phyloP scores from a whole-genome alignment of 1,284 basidiomycete species.

The Porogramme epimiltina region DNA sequence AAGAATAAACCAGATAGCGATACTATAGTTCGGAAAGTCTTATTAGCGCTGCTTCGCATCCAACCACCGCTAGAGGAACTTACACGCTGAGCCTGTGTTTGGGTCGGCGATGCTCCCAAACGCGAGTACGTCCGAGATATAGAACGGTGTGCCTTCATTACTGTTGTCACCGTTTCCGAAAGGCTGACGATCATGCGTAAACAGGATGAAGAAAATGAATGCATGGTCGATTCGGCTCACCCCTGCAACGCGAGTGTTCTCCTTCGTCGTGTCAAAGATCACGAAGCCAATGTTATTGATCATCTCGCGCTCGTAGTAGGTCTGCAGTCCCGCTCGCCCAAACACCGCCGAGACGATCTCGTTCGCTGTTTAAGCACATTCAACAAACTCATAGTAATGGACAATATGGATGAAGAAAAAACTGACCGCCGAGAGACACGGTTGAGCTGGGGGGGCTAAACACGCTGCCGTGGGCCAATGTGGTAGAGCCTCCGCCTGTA shows the following conservation, averaged over 20 bases:
- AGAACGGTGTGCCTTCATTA: too few relatives aligned
- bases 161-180: too few relatives aligned
- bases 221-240: too few relatives aligned
- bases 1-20: too few relatives aligned
- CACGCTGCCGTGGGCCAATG: conserved; percentile 13
- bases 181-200: too few relatives aligned
- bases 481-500: background rate
- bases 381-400: background rate
- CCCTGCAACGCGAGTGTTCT: conserved; percentile 12
- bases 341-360: conserved; percentile 17
- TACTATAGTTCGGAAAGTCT: too few relatives aligned
- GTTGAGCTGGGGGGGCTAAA: background rate
- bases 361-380: conserved; percentile 1
- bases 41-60: too few relatives aligned
- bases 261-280: conserved; percentile 10
- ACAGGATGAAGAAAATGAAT: too few relatives aligned
- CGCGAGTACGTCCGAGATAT: too few relatives aligned
- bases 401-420: background rate
- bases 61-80: too few relatives aligned
- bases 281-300: conserved; percentile 18
- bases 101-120: too few relatives aligned
- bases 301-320: conserved; percentile 15
- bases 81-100: too few relatives aligned
- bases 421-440: background rate
- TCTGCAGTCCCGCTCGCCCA: conserved; percentile 16